Evolutionary conservation across 495 filamentous ascomycete genomes (phyloP).

Genomic region (Immersiella caudata): DNA sequence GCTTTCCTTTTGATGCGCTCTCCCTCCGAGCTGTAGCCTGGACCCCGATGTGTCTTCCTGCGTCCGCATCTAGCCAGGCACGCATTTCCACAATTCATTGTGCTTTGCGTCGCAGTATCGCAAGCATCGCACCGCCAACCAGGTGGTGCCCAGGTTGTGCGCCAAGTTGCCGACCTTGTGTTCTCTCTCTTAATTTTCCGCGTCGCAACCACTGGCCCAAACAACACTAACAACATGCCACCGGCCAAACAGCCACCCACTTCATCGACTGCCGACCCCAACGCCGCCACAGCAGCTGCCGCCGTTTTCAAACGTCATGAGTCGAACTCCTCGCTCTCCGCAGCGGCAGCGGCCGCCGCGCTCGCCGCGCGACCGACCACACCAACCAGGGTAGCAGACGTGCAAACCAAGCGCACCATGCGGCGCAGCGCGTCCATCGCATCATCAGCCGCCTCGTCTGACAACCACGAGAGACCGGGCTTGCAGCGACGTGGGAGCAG

Average conservation of each 20-base stretch:
- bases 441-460: constrained; percentile 58
- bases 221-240: constrained; percentile 21
- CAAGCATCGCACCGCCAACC: background rate
- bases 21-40: background rate
- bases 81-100: background rate
- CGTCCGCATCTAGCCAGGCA: background rate
- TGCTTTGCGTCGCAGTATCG: background rate
- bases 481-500: constrained; percentile 69
- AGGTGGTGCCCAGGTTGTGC: background rate
- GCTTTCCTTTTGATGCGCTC: constrained; percentile 18
- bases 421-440: constrained; percentile 71
- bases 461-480: constrained; percentile 44
- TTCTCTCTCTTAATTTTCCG: constrained; percentile 4
- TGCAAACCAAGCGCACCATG: constrained; percentile 83
- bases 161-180: background rate
- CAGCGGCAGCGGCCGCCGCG: constrained; percentile 82
- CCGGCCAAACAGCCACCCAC: constrained; percentile 56
- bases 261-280: constrained; percentile 63
- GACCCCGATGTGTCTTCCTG: background rate
- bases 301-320: constrained; percentile 76
- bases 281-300: constrained; percentile 73
- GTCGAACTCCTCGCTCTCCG: constrained; percentile 67
- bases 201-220: constrained; percentile 6
- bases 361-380: constrained; percentile 74
- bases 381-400: constrained; percentile 74